A percentile compares a stretch with the other conserved stretches of the same genome.
Evolutionary conservation across 2,329 filamentous ascomycete species (phyloP).

Genomic region (Thermomyces lanuginosus): DNA sequence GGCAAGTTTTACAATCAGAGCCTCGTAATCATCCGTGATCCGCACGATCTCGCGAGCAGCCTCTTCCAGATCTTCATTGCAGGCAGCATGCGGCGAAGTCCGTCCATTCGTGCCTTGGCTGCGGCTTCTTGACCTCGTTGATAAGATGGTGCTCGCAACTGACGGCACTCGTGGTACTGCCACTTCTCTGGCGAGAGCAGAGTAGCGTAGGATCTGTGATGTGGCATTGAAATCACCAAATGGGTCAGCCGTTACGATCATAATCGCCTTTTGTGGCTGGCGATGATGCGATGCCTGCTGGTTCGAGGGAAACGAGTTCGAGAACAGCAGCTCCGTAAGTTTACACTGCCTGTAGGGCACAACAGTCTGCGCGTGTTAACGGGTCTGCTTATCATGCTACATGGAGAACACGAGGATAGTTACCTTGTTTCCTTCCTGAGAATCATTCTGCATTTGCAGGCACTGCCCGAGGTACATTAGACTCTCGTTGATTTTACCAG

Average conservation of each 20-base stretch:
- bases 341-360: conserved; percentile 74
- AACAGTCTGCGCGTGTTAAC: conserved; percentile 39
- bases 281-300: conserved; percentile 35
- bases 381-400: background rate
- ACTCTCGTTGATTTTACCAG: conserved; percentile 95
- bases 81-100: conserved; percentile 23
- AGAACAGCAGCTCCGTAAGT: conserved; percentile 68
- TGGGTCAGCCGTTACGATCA: conserved; percentile 93
- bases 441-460: conserved; percentile 81
- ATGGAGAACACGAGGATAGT: conserved; percentile 6
- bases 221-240: conserved; percentile 92
- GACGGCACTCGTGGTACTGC: conserved; percentile 80
- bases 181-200: conserved; percentile 78
- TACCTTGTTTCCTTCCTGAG: conserved; percentile 58
- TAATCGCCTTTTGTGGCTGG: conserved; percentile 71
- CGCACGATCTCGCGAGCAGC: conserved; percentile 66
- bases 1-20: conserved; percentile 51
- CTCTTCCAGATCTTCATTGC: conserved; percentile 57
- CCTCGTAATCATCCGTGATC: conserved; percentile 62
- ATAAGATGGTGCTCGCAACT: conserved; percentile 53
- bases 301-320: conserved; percentile 65
- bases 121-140: conserved; percentile 16
- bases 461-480: conserved; percentile 97
- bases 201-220: conserved; percentile 88
- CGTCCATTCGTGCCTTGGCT: conserved; percentile 21